phyloP scores from a whole-genome alignment of 2,329 filamentous ascomycete genomes.

The Rhexocercosporidium sp. region DNA sequence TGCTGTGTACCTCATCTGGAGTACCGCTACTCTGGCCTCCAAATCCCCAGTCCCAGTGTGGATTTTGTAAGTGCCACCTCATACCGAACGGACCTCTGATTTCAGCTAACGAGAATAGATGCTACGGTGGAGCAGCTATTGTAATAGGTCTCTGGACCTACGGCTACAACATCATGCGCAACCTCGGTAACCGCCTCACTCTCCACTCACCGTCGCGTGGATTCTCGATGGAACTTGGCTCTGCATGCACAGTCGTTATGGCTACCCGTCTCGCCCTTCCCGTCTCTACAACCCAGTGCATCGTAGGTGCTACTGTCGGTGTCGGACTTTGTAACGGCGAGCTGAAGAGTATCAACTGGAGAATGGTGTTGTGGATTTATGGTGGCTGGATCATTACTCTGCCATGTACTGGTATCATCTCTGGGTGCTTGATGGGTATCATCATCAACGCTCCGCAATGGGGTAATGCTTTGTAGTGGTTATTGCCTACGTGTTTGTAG shows the following conservation, averaged over 20 bases:
- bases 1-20: slow-evolving; percentile 66
- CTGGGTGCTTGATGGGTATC: slow-evolving; percentile 65
- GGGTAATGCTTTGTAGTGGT: slow-evolving; percentile 12
- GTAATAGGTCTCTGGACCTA: slow-evolving; percentile 62
- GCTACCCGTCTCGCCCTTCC: slow-evolving; percentile 67
- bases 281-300: slow-evolving; percentile 69
- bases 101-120: background rate
- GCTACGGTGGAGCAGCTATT: slow-evolving; percentile 43
- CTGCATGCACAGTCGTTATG: slow-evolving; percentile 66
- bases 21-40: slow-evolving; percentile 49
- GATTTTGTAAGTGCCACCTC: slow-evolving; percentile 51
- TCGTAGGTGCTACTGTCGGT: slow-evolving; percentile 65
- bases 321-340: slow-evolving; percentile 66
- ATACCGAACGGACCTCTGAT: background rate
- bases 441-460: slow-evolving; percentile 61
- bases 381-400: slow-evolving; percentile 66
- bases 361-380: slow-evolving; percentile 65
- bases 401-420: slow-evolving; percentile 60
- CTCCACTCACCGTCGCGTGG: slow-evolving; percentile 66
- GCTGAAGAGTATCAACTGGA: slow-evolving; percentile 65
- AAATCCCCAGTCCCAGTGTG: slow-evolving; percentile 58
- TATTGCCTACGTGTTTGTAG: background rate
- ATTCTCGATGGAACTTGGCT: slow-evolving; percentile 65
- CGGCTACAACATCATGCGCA: slow-evolving; percentile 66
- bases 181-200: slow-evolving; percentile 65